These are phyloP conservation scores for Wickerhamomyces alni DNA, from an alignment of 805 yeast species.

Conservation along the genomic window DNA sequence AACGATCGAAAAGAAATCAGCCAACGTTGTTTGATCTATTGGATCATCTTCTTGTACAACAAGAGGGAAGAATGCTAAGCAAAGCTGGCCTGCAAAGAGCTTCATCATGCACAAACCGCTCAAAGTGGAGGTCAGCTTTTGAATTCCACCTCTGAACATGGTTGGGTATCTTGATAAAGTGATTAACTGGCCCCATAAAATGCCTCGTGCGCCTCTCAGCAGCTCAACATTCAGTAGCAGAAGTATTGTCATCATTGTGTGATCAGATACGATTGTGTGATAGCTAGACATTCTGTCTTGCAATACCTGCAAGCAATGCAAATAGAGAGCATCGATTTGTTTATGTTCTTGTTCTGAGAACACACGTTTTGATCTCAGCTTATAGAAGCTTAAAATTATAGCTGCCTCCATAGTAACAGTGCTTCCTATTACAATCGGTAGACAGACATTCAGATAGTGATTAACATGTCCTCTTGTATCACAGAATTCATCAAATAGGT, in stretches of 20 bases:
- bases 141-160: slow-evolving; percentile 12
- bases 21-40: slow-evolving; percentile 8
- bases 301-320: slow-evolving; percentile 7
- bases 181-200: slow-evolving; percentile 6
- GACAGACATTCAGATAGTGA: slow-evolving; percentile 3
- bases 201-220: slow-evolving; percentile 6
- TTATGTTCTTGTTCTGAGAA: slow-evolving; percentile 4
- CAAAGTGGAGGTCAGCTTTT: slow-evolving; percentile 3
- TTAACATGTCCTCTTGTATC: background rate
- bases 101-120: slow-evolving; percentile 11
- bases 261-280: slow-evolving; percentile 12
- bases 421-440: slow-evolving; percentile 12
- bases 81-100: slow-evolving; percentile 6
- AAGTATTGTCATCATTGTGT: slow-evolving; percentile 8
- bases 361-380: slow-evolving; percentile 2
- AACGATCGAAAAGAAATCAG: slow-evolving; percentile 6
- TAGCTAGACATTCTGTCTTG: slow-evolving; percentile 6
- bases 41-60: slow-evolving; percentile 8
- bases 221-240: slow-evolving; percentile 7
- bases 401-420: slow-evolving; percentile 9
- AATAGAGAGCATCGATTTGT: slow-evolving; percentile 5
- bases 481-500: slow-evolving; percentile 1
- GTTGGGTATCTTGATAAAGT: slow-evolving; percentile 5
- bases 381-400: slow-evolving; percentile 7
- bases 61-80: slow-evolving; percentile 8